Conservation (phyloP, 495 filamentous ascomycete genomes). For the Diplogelasinospora grovesii region DNA sequence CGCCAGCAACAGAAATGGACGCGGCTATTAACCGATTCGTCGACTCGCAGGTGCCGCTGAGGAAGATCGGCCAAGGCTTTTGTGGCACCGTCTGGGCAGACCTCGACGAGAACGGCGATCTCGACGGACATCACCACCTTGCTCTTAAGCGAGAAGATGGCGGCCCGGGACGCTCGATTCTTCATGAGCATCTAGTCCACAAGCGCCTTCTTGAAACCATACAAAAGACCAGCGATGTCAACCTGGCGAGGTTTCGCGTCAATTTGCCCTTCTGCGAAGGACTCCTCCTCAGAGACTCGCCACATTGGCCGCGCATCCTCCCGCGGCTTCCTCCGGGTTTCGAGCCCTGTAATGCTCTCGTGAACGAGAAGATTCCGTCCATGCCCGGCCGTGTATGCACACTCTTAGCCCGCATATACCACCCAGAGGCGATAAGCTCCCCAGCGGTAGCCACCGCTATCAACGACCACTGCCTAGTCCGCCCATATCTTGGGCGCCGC, state of each 20-base stretch:
- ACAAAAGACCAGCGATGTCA: background rate
- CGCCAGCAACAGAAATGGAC: too few species aligned
- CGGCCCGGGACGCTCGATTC: constrained; percentile 3
- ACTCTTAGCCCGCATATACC: constrained; percentile 23
- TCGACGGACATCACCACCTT: constrained; percentile 1
- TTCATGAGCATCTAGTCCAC: constrained; percentile 9
- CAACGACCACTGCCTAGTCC: constrained; percentile 39
- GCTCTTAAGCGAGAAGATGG: constrained; percentile 14
- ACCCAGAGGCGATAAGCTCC: constrained; percentile 19
- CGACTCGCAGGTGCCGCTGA: constrained; percentile 1
- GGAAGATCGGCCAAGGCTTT: constrained; percentile 8
- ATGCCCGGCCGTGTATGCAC: constrained; percentile 20
- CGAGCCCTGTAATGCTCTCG: constrained; percentile 32
- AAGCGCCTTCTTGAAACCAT: constrained; percentile 9
- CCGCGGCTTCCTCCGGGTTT: constrained; percentile 8
- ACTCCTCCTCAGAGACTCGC: background rate
- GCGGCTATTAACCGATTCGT: too few species aligned
- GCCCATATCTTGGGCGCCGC: constrained; percentile 40
- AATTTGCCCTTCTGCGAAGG: constrained; percentile 7
- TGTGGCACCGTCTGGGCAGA: constrained; percentile 14
- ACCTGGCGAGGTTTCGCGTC: constrained; percentile 1
- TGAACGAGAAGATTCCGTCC: constrained; percentile 36
- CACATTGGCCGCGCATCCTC: constrained; percentile 9
- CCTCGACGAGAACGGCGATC: background rate
- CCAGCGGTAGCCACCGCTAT: constrained; percentile 15